phyloP scores from a whole-genome alignment of 768 basidiomycete species.

The Butyriboletus loyo region DNA sequence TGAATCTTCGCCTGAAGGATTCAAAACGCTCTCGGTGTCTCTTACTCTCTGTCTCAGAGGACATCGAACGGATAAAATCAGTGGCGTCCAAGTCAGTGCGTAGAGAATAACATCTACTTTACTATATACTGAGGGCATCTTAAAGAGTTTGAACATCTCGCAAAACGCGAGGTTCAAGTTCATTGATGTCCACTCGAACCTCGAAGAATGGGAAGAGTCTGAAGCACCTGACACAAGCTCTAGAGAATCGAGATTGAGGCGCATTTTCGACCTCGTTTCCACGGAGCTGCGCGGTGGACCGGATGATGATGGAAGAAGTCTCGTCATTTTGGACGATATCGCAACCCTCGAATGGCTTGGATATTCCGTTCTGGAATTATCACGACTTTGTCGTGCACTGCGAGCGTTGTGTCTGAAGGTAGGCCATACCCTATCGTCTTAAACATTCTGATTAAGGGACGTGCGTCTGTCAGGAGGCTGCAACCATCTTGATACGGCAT shows the following conservation, averaged over 20 bases:
- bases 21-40: constrained; percentile 37
- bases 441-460: not conserved
- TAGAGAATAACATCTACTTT: constrained; percentile 7
- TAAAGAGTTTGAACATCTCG: constrained; percentile 34
- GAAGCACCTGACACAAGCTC: constrained; percentile 4
- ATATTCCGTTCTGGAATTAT: constrained; percentile 46
- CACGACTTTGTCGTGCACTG: constrained; percentile 59
- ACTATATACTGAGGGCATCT: constrained; percentile 2
- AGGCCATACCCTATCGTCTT: not conserved
- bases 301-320: constrained; percentile 15
- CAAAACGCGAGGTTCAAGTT: constrained; percentile 46
- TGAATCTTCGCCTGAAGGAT: constrained; percentile 53
- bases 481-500: constrained; percentile 61
- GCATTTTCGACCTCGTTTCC: constrained; percentile 37
- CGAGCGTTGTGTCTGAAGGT: constrained; percentile 56
- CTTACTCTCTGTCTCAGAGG: constrained; percentile 58
- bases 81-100: constrained; percentile 63
- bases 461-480: constrained; percentile 39
- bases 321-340: constrained; percentile 73
- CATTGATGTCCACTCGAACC: constrained; percentile 47
- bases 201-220: constrained; percentile 21
- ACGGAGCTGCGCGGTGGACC: constrained; percentile 18
- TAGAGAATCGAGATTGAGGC: constrained; percentile 23
- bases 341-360: constrained; percentile 73
- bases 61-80: constrained; percentile 57